These are phyloP conservation scores for Capsicum pubescens DNA, from an alignment of 257 asterid genomes.

Conservation along the genomic window DNA sequence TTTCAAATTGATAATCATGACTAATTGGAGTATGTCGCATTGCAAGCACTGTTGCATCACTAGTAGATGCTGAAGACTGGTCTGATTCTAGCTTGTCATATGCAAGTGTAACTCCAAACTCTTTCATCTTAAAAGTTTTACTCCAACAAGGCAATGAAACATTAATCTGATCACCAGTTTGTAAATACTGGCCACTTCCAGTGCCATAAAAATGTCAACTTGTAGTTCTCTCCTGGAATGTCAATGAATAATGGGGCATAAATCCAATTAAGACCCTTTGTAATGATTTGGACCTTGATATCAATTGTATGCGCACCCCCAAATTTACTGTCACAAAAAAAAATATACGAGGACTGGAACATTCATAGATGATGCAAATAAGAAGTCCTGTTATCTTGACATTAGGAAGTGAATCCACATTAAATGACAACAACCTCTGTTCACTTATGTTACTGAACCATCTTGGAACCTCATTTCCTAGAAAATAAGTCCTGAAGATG, in stretches of 20 bases:
- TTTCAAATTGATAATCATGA: neutral
- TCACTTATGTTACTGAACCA: constrained; percentile 23
- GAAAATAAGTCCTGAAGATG: constrained; percentile 32
- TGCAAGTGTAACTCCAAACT: constrained; percentile 27
- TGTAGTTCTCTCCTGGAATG: constrained; percentile 30
- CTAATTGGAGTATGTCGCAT: neutral
- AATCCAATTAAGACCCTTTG: constrained; percentile 29
- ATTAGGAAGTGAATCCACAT: constrained; percentile 28
- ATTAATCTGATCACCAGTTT: constrained; percentile 31
- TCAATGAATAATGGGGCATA: constrained; percentile 34
- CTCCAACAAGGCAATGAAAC: constrained; percentile 31
- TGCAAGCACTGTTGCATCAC: constrained; percentile 18
- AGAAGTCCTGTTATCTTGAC: constrained; percentile 7
- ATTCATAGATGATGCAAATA: constrained; percentile 25
- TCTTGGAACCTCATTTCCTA: constrained; percentile 30
- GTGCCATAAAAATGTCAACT: constrained; percentile 28
- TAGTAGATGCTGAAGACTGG: constrained; percentile 12
- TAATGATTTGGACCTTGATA: constrained; percentile 23
- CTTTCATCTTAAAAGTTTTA: constrained; percentile 27
- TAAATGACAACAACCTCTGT: constrained; percentile 17
- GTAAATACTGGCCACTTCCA: constrained; percentile 31
- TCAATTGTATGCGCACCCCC: neutral
- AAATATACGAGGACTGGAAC: constrained; percentile 17
- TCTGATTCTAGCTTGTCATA: neutral
- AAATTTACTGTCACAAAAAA: neutral